Base-by-base conservation (phyloP, 2,329 filamentous ascomycete genomes). In the Fusarium anguioides region DNA sequence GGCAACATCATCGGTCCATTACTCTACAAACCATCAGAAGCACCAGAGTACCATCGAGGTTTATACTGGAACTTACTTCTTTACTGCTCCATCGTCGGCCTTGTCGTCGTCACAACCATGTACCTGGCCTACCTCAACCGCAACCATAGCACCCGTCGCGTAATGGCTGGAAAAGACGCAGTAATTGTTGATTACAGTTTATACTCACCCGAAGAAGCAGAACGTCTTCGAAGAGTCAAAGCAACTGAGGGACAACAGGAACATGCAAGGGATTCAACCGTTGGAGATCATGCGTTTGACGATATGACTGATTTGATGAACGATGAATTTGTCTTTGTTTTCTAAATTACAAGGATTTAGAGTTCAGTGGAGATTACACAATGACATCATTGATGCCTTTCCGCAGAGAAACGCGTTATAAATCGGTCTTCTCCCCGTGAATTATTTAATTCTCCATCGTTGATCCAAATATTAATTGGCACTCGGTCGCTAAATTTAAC, bases 1-100 rank as follows among this genome's bases (percentile, higher is more conserved):
- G 88, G 88, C 9, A 90, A 91, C 66, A 85, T 90, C 41, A 80
- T 90, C n/a, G 88, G 88, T 0, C 70, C 72, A 1, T 41, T 76
- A 1, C 60, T 76, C 0, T 76, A 70, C 49, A 58, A 54, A 4
- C 50, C 60, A 12, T 79, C 79, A 51, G 77, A 65, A 72, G 76
- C 24, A 72, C 74, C 29, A 71, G 79, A 72, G 2, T 73, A 73
- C 9, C 75, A 75, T 4, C 76, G 83, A 6, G 87, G 88, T 1
- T 72, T 91, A 1, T 79, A 82, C 3, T 83, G 85, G 3, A 88
- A 88, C 59, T 79, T 90, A 3, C 80, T 82, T 8, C 80, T 91
- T 26, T 90, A 89, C 74, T 78, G 87, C 21, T 75, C 84, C 0
- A 81, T 90, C 5, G 81, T 86, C 5, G 72, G 85, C 0, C 75